Conservation (phyloP, 148 eudicot genomes). For the Polygonum maritimum region DNA sequence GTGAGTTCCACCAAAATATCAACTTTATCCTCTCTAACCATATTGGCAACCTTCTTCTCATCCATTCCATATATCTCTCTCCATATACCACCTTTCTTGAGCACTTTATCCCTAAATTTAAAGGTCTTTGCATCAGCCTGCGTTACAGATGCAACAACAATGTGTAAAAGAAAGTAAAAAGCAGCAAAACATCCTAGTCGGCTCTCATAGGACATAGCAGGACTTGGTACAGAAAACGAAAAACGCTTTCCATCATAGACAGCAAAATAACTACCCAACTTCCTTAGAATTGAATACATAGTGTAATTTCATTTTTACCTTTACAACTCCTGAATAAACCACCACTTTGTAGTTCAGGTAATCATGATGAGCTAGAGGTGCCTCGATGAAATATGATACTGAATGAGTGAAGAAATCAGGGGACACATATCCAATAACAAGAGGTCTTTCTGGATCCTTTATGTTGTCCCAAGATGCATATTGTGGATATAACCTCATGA, state of each 20-base stretch:
- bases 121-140: slow-evolving; percentile 99
- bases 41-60: slow-evolving; percentile 89
- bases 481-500: slow-evolving; percentile 75
- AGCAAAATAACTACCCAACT: background rate
- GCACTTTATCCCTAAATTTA: slow-evolving; percentile 75
- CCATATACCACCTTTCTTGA: slow-evolving; percentile 89
- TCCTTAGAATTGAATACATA: background rate
- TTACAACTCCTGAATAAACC: slow-evolving; percentile 90
- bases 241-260: background rate
- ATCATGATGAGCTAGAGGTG: slow-evolving; percentile 82
- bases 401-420: slow-evolving; percentile 99
- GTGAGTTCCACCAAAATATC: slow-evolving; percentile 98
- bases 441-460: slow-evolving; percentile 78
- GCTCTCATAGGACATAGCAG: background rate
- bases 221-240: background rate
- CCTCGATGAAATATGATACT: slow-evolving; percentile 94
- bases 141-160: background rate
- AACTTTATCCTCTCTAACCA: slow-evolving; percentile 92
- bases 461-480: slow-evolving; percentile 88
- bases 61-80: slow-evolving; percentile 94
- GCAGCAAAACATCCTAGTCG: background rate
- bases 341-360: slow-evolving; percentile 71
- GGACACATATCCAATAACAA: slow-evolving; percentile 89
- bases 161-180: background rate
- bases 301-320: slow-evolving; percentile 37